These are phyloP conservation scores for Flaveria robusta DNA, from an alignment of 129 eudicot genomes.

Conservation along the genomic window DNA sequence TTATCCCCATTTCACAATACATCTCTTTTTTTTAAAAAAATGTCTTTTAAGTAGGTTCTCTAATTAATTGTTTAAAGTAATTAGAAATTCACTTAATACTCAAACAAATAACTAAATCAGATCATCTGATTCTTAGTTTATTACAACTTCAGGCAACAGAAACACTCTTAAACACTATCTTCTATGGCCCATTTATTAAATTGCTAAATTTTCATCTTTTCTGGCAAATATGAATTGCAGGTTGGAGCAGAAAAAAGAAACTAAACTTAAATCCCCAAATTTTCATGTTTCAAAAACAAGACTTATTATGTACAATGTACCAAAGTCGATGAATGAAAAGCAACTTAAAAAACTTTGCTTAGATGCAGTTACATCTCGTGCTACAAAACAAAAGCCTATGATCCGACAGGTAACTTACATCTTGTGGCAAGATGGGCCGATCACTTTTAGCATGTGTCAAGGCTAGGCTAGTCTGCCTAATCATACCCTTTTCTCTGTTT, in stretches of 20 bases:
- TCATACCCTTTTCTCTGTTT: neutral
- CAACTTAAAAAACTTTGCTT: conserved; percentile 64
- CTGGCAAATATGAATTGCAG: conserved; percentile 44
- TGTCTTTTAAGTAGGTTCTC: neutral
- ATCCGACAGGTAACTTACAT: conserved; percentile 70
- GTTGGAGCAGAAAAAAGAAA: conserved; percentile 77
- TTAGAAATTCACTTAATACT: neutral
- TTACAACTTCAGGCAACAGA: neutral
- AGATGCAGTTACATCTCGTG: conserved; percentile 86
- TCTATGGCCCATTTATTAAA: neutral
- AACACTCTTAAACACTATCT: conserved; percentile 2
- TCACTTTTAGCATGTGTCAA: conserved; percentile 3
- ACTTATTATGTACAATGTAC: conserved; percentile 82
- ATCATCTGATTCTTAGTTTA: neutral
- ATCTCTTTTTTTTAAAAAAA: neutral
- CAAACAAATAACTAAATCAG: neutral
- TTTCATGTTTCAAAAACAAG: conserved; percentile 90
- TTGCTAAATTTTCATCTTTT: conserved; percentile 2
- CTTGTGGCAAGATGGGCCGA: neutral
- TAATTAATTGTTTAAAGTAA: neutral
- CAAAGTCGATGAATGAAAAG: conserved; percentile 79
- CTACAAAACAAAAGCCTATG: conserved; percentile 76
- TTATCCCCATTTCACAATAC: neutral
- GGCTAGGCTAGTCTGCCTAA: neutral
- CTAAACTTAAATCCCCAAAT: conserved; percentile 85